Evolutionary conservation across 2,329 filamentous ascomycete species (phyloP).

Genomic region (Lecanicillium sp.): DNA sequence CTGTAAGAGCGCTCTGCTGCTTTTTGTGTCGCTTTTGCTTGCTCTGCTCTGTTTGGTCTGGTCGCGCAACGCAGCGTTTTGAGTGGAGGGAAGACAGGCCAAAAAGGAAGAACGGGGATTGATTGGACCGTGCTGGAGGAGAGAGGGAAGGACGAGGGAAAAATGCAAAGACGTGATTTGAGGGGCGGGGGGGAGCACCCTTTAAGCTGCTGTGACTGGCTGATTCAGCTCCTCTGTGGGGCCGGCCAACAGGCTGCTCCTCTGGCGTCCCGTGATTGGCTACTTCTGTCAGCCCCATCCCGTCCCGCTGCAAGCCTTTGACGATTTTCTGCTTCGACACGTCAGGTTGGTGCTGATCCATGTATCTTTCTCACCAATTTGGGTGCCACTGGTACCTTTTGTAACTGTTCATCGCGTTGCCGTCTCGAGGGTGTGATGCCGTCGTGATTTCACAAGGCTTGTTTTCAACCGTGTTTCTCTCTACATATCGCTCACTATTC

Average conservation of each 20-base stretch:
- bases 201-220: constrained; percentile 42
- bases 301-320: neutral
- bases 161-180: constrained; percentile 44
- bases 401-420: no score
- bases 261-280: neutral
- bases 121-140: constrained; percentile 40
- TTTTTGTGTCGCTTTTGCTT: constrained; percentile 1
- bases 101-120: constrained; percentile 18
- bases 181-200: constrained; percentile 34
- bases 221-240: constrained; percentile 37
- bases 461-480: no score
- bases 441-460: no score
- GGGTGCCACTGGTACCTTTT: no score
- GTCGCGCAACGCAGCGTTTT: neutral
- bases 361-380: no score
- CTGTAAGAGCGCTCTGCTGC: neutral
- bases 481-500: no score
- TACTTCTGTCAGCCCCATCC: neutral
- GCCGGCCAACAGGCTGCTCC: constrained; percentile 14
- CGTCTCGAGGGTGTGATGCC: no score
- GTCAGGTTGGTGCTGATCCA: no score
- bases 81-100: constrained; percentile 27
- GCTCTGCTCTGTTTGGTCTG: neutral
- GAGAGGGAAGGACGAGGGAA: constrained; percentile 28
- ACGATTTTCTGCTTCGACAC: neutral